A percentile compares a stretch with the other conserved stretches of the same genome.
Evolutionary conservation across 768 basidiomycete genomes (phyloP).

Genomic region (Termitomyces sp.): DNA sequence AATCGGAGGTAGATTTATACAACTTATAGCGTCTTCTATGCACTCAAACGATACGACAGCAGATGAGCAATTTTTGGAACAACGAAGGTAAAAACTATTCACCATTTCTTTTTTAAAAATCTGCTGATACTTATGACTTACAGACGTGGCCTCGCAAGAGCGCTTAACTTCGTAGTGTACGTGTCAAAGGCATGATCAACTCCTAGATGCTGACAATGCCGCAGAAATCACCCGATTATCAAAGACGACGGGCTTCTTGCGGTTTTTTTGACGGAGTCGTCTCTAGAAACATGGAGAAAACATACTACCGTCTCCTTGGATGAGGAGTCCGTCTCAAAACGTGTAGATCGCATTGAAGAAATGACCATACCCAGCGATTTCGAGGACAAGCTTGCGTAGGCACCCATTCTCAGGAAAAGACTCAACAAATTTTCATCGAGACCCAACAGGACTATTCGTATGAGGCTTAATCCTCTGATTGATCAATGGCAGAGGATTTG

Average conservation of each 20-base stretch:
- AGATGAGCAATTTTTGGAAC: constrained; percentile 88
- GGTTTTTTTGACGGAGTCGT: constrained; percentile 77
- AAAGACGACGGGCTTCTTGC: constrained; percentile 81
- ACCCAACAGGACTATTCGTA: constrained; percentile 58
- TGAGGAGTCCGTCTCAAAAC: constrained; percentile 81
- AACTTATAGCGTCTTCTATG: constrained; percentile 2
- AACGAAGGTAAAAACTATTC: constrained; percentile 54
- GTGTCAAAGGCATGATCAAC: constrained; percentile 17
- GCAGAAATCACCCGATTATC: constrained; percentile 89
- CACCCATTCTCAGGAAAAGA: not conserved
- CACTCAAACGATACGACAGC: constrained; percentile 34
- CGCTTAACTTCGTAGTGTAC: constrained; percentile 74
- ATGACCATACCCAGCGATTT: constrained; percentile 92
- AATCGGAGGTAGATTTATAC: constrained; percentile 67
- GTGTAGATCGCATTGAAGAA: constrained; percentile 78
- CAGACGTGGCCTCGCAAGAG: constrained; percentile 78
- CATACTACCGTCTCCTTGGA: constrained; percentile 70
- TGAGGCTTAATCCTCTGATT: constrained; percentile 70
- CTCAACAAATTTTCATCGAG: constrained; percentile 5
- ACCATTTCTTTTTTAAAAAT: not conserved
- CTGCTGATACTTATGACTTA: not conserved
- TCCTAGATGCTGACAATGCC: not conserved
- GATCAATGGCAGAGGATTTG: constrained; percentile 93
- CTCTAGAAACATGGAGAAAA: constrained; percentile 88
- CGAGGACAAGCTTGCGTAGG: constrained; percentile 82